A percentile compares a stretch with the other conserved stretches of the same genome.
phyloP scores from a whole-genome alignment of 495 filamentous ascomycete genomes.

The Apodospora peruviana region DNA sequence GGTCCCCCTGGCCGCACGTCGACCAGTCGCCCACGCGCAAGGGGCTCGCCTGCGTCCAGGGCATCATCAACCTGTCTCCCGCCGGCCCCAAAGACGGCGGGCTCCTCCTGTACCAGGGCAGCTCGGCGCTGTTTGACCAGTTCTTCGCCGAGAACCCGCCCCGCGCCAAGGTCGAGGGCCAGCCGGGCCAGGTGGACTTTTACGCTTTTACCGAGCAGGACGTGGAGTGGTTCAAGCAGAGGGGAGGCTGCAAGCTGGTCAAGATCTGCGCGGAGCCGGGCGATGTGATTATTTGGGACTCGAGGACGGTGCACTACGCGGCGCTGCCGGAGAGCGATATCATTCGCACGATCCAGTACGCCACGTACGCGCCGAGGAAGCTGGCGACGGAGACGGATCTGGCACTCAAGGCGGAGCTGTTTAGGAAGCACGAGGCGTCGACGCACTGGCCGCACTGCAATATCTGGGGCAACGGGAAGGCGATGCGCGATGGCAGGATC shows the following conservation, averaged over 20 bases:
- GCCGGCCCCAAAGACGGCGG: constrained; percentile 40
- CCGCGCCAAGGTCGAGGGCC: constrained; percentile 28
- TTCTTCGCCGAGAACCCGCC: constrained; percentile 11
- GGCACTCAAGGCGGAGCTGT: neutral
- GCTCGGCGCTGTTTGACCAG: constrained; percentile 22
- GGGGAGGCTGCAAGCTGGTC: constrained; percentile 29
- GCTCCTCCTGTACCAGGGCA: constrained; percentile 34
- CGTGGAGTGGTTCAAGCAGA: constrained; percentile 35
- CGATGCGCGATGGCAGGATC: neutral
- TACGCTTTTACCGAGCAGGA: constrained; percentile 34
- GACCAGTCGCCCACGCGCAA: constrained; percentile 37
- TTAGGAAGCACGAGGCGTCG: neutral
- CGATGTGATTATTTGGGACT: constrained; percentile 40
- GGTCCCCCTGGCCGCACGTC: constrained; percentile 43
- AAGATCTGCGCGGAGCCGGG: constrained; percentile 39
- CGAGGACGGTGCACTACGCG: constrained; percentile 32
- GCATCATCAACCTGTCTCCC: constrained; percentile 40
- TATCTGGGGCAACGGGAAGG: neutral
- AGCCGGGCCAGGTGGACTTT: constrained; percentile 31
- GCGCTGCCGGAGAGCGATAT: neutral
- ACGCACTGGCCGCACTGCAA: neutral
- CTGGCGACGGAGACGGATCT: neutral
- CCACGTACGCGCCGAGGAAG: neutral
- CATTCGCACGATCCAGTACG: neutral
- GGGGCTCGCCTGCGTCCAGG: constrained; percentile 43